These are phyloP conservation scores for Aspergillus bridgeri DNA, from an alignment of 495 filamentous ascomycete species.

Conservation along the genomic window DNA sequence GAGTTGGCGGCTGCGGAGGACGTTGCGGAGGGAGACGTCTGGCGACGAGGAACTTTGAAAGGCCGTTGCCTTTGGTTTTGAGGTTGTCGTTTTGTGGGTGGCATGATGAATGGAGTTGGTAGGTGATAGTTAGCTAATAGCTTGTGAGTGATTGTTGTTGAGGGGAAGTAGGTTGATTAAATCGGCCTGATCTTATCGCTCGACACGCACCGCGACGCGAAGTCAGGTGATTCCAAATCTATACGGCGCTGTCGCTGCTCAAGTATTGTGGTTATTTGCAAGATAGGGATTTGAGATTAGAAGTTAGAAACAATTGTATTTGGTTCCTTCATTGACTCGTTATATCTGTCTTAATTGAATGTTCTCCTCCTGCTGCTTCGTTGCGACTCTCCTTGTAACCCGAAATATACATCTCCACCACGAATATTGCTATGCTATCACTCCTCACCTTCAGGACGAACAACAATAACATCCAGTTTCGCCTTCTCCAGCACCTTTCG, in stretches of 20 bases:
- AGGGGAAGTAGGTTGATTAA: conserved; percentile 40
- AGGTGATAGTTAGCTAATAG: conserved; percentile 17
- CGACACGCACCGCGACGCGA: conserved; percentile 21
- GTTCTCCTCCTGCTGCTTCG: too few relatives aligned
- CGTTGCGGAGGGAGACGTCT: not conserved
- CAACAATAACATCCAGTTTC: conserved; percentile 26
- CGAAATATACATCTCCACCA: not conserved
- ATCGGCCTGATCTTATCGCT: not conserved
- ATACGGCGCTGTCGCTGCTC: not conserved
- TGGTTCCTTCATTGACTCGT: not conserved
- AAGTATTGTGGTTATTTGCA: not conserved
- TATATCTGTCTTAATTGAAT: not conserved
- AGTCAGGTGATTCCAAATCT: conserved; percentile 31
- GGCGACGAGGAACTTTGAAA: conserved; percentile 7
- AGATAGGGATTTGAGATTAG: not conserved
- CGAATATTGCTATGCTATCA: not conserved
- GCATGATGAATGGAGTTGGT: conserved; percentile 8
- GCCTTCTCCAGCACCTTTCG: conserved; percentile 18
- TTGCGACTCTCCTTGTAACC: too few relatives aligned
- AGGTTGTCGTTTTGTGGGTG: conserved; percentile 16
- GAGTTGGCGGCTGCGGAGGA: not conserved
- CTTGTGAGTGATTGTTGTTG: conserved; percentile 50
- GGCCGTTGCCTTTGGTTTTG: conserved; percentile 5
- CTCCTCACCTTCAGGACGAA: conserved; percentile 16
- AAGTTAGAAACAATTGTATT: not conserved